Conservation (phyloP, 768 basidiomycete species). For the Boletus subparvulus region DNA sequence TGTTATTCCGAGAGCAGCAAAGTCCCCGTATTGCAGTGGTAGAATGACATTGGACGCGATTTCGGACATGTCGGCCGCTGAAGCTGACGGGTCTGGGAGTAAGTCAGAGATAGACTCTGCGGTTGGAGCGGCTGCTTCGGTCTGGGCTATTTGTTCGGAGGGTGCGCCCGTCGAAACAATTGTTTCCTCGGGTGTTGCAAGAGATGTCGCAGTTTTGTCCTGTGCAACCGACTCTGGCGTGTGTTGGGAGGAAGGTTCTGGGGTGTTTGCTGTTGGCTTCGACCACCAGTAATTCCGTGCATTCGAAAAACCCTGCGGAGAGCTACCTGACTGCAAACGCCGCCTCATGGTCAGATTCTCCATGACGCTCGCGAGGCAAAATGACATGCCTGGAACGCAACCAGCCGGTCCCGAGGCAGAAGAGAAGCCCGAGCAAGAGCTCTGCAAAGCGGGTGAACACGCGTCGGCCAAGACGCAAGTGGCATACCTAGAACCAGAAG, state of each 20-base stretch:
- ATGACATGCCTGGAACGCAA: conserved; percentile 21
- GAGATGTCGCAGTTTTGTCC: background rate
- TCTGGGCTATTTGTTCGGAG: background rate
- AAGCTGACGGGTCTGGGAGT: conserved; percentile 4
- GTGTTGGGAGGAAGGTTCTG: background rate
- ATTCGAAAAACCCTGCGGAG: conserved; percentile 13
- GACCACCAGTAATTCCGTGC: conserved; percentile 36
- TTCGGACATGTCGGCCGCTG: conserved; percentile 18
- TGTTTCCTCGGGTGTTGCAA: background rate
- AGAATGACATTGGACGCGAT: conserved; percentile 32
- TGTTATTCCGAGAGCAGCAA: conserved; percentile 64
- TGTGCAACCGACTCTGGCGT: conserved; percentile 4
- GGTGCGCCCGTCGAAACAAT: background rate
- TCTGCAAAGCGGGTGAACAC: conserved; percentile 20
- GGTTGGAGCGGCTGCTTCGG: background rate
- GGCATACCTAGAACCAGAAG: conserved; percentile 22
- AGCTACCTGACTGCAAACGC: conserved; percentile 2
- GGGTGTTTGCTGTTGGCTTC: conserved; percentile 12
- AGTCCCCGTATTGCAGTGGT: conserved; percentile 68
- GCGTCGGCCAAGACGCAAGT: background rate
- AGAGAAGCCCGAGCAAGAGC: conserved; percentile 8
- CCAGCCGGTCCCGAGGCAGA: conserved; percentile 11
- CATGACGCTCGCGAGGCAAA: background rate
- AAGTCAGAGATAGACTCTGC: conserved; percentile 7
- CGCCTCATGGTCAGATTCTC: conserved; percentile 6